Conservation (phyloP, 2,329 filamentous ascomycete species). For the Ophiostoma novo-ulmi region DNA sequence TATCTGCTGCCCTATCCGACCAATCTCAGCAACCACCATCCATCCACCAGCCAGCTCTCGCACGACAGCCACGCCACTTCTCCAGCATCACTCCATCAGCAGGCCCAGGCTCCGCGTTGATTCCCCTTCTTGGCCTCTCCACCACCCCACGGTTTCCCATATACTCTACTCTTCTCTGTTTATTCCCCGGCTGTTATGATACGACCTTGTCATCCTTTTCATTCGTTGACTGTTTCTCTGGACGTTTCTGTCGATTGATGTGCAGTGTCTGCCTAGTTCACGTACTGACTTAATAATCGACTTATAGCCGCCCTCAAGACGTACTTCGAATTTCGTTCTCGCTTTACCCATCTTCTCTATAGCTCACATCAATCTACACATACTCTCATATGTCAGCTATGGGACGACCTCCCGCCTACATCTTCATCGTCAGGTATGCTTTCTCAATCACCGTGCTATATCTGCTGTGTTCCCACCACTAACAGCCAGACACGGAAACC, state of each 20-base stretch:
- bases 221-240: background rate
- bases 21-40: background rate
- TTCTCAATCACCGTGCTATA: background rate
- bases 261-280: background rate
- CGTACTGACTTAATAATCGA: background rate
- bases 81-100: conserved; percentile 20
- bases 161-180: background rate
- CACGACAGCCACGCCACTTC: conserved; percentile 21
- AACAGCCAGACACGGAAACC: conserved; percentile 71
- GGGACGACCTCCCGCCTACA: conserved; percentile 46
- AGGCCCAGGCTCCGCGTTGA: conserved; percentile 8
- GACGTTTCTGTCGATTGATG: background rate
- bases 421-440: conserved; percentile 48
- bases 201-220: background rate
- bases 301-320: background rate
- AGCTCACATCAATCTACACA: background rate
- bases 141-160: background rate
- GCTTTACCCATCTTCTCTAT: background rate
- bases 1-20: background rate
- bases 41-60: conserved; percentile 16
- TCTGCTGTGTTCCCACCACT: conserved; percentile 11
- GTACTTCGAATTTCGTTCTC: background rate
- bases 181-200: background rate
- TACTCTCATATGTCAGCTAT: conserved; percentile 30
- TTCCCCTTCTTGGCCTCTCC: background rate